phyloP scores from a whole-genome alignment of 2,329 filamentous ascomycete genomes.

The Aspergillus cejpii region DNA sequence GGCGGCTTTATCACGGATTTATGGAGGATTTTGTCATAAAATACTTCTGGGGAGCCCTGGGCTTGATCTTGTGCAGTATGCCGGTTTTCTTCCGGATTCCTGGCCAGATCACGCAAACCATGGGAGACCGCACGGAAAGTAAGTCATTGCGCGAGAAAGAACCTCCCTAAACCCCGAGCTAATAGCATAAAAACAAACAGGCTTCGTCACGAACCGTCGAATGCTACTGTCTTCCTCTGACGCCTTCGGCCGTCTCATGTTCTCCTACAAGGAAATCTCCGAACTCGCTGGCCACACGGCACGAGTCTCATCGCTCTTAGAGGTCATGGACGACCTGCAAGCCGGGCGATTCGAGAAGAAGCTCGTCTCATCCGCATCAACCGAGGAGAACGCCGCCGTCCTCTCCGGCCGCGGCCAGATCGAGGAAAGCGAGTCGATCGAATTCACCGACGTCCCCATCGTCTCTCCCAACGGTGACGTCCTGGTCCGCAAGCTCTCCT shows the following conservation, averaged over 20 bases:
- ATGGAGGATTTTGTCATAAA: conserved; percentile 99
- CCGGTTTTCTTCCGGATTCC: conserved; percentile 95
- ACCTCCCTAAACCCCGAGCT: neutral
- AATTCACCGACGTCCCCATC: conserved; percentile 85
- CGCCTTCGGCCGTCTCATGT: conserved; percentile 93
- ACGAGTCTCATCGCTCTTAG: conserved; percentile 77
- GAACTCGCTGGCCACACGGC: conserved; percentile 94
- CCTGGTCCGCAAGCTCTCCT: conserved; percentile 75
- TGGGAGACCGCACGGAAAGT: conserved; percentile 54
- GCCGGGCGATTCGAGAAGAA: conserved; percentile 93
- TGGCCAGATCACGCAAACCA: conserved; percentile 51
- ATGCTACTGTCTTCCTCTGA: conserved; percentile 91
- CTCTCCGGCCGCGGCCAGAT: conserved; percentile 75
- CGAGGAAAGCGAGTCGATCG: conserved; percentile 73
- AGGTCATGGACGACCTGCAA: conserved; percentile 91
- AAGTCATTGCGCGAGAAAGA: too few relatives aligned
- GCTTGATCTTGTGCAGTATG: conserved; percentile 83
- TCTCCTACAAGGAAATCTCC: conserved; percentile 94
- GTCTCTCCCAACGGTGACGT: conserved; percentile 96
- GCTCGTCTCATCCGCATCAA: conserved; percentile 80
- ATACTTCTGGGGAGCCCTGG: conserved; percentile 96
- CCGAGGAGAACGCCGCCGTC: conserved; percentile 72
- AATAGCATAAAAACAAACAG: conserved; percentile 34
- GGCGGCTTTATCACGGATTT: conserved; percentile 92
- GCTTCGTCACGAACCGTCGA: conserved; percentile 87